These are phyloP conservation scores for Talaromyces sp. DNA, from an alignment of 2,329 filamentous ascomycete species.

Conservation along the genomic window DNA sequence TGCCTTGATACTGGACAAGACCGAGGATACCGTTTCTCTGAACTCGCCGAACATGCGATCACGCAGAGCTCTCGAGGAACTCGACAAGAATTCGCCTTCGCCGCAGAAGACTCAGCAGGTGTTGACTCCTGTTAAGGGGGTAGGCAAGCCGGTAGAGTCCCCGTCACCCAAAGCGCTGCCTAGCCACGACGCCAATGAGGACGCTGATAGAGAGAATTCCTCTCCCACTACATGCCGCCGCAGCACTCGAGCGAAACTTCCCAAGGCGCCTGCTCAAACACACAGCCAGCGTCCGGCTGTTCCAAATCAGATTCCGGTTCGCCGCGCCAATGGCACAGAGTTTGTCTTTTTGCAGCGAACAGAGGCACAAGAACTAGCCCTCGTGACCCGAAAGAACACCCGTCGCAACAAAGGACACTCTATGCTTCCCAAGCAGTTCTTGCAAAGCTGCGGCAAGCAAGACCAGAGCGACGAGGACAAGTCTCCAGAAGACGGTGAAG, in stretches of 20 bases:
- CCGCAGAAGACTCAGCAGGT: conserved; percentile 23
- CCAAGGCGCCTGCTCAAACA: conserved; percentile 15
- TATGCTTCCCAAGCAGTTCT: conserved; percentile 24
- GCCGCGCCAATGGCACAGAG: conserved; percentile 39
- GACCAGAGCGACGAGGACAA: conserved; percentile 4
- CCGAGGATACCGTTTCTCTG: conserved; percentile 12
- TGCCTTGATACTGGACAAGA: conserved; percentile 2
- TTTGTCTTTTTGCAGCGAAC: conserved; percentile 39
- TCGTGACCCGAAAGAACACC: conserved; percentile 39
- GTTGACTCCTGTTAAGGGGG: background rate
- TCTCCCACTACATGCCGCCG: conserved; percentile 27
- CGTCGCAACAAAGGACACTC: conserved; percentile 36
- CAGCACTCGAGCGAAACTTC: conserved; percentile 26
- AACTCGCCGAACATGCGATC: conserved; percentile 24
- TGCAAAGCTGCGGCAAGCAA: conserved; percentile 21
- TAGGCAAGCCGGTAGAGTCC: conserved; percentile 17
- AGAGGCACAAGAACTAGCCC: conserved; percentile 36
- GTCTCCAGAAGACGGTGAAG: background rate
- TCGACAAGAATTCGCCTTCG: conserved; percentile 35
- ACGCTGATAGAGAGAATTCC: conserved; percentile 12
- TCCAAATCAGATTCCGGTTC: conserved; percentile 36
- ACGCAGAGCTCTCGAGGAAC: conserved; percentile 29
- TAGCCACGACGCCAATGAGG: conserved; percentile 9
- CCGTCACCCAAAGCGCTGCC: conserved; percentile 13
- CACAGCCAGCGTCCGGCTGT: conserved; percentile 20